phyloP scores from a whole-genome alignment of 306 rosid genomes.

The Quercus wislizeni region DNA sequence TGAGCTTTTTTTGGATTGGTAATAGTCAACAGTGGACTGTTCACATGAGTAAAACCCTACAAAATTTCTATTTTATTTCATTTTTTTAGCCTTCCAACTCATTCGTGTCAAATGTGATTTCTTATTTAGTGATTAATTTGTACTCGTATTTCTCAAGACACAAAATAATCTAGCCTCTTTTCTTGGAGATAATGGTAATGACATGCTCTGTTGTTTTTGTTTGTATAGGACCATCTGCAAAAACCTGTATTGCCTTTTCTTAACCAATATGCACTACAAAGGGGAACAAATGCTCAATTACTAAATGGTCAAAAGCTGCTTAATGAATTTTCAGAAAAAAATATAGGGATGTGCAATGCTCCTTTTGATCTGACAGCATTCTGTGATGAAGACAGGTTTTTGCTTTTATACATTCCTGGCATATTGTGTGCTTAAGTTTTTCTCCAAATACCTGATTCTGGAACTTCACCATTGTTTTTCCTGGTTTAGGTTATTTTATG shows the following conservation, averaged over 20 bases:
- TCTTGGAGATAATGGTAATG: background rate
- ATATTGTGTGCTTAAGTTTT: background rate
- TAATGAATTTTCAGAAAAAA: conserved; percentile 23
- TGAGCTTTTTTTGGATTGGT: background rate
- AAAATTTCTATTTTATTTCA: background rate
- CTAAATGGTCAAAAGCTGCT: conserved; percentile 39
- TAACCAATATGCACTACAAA: conserved; percentile 40
- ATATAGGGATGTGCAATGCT: conserved; percentile 18
- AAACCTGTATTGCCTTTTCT: conserved; percentile 64
- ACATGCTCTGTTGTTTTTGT: conserved; percentile 19
- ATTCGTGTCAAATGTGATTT: background rate
- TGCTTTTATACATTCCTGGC: background rate
- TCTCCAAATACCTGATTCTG: background rate
- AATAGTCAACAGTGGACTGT: background rate
- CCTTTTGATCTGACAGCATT: conserved; percentile 36
- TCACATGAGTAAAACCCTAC: background rate
- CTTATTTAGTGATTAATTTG: background rate
- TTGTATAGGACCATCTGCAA: conserved; percentile 69
- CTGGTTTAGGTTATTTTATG: conserved; percentile 66
- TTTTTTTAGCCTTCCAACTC: background rate
- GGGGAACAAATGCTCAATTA: conserved; percentile 33
- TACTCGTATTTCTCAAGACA: background rate
- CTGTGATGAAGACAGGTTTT: conserved; percentile 59
- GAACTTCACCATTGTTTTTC: conserved; percentile 13
- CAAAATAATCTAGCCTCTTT: background rate